phyloP scores from a whole-genome alignment of 805 yeast genomes.

The Starmerella sirachaensis region DNA sequence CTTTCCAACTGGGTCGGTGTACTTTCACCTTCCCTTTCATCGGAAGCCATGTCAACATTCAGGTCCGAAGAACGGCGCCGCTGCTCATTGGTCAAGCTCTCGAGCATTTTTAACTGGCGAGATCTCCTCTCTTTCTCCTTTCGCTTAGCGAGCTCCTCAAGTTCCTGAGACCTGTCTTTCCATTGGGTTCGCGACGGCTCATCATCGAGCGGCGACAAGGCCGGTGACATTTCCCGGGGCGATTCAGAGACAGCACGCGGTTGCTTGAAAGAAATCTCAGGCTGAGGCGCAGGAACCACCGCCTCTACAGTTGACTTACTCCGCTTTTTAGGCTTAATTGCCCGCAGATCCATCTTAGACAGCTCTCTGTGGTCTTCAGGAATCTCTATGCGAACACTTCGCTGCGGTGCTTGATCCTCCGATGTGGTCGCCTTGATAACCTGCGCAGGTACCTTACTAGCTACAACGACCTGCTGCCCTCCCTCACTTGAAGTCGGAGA shows the following conservation, averaged over 20 bases:
- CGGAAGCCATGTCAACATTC: not conserved
- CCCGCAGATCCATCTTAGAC: conserved; percentile 12
- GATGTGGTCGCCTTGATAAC: no score
- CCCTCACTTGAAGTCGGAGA: no score
- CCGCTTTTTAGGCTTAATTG: conserved; percentile 16
- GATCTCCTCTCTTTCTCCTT: conserved; percentile 27
- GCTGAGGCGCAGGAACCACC: not conserved
- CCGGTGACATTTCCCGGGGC: not conserved
- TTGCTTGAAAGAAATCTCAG: not conserved
- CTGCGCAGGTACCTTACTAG: no score
- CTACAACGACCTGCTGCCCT: no score
- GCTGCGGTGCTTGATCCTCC: no score
- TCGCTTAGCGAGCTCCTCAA: conserved; percentile 17
- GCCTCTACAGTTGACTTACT: conserved; percentile 1
- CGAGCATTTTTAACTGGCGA: conserved; percentile 27
- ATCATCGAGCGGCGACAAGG: not conserved
- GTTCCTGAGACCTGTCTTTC: conserved; percentile 16
- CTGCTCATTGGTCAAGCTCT: conserved; percentile 26
- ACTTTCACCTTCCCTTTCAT: no score
- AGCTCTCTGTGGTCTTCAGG: no score
- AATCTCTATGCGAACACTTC: no score
- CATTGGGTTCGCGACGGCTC: conserved; percentile 6
- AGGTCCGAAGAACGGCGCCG: conserved; percentile 15
- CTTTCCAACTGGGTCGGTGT: no score
- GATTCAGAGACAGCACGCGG: not conserved